These are phyloP conservation scores for Mycena amicta DNA, from an alignment of 768 basidiomycete species.

Conservation along the genomic window DNA sequence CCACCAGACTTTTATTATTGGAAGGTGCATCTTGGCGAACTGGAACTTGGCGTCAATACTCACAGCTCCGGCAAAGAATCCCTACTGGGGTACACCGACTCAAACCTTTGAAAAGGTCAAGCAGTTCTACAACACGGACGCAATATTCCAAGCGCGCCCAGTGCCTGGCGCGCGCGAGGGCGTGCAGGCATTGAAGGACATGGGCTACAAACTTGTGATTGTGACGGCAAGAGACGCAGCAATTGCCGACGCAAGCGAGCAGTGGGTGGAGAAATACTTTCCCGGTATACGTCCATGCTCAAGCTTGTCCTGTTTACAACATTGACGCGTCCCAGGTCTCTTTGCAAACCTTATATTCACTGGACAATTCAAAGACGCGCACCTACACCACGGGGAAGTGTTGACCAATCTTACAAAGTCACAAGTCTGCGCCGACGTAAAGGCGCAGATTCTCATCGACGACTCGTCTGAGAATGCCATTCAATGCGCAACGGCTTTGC, in stretches of 20 bases:
- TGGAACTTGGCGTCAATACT: no score
- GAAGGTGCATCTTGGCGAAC: no score
- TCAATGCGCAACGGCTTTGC: slow-evolving; percentile 49
- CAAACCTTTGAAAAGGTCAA: slow-evolving; percentile 63
- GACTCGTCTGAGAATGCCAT: slow-evolving; percentile 81
- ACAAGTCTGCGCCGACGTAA: slow-evolving; percentile 67
- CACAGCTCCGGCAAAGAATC: slow-evolving; percentile 37
- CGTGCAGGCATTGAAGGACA: slow-evolving; percentile 51
- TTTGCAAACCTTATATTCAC: slow-evolving; percentile 72
- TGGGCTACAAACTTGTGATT: slow-evolving; percentile 72
- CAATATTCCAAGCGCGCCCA: slow-evolving; percentile 49
- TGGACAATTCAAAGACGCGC: slow-evolving; percentile 64
- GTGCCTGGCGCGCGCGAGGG: slow-evolving; percentile 67
- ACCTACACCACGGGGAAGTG: slow-evolving; percentile 43
- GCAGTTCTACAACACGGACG: slow-evolving; percentile 57
- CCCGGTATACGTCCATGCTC: slow-evolving; percentile 47
- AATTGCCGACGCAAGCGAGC: slow-evolving; percentile 58
- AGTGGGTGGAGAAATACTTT: slow-evolving; percentile 68
- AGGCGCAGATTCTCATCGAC: slow-evolving; percentile 71
- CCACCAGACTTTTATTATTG: slow-evolving; percentile 70
- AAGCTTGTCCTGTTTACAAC: not conserved
- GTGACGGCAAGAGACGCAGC: slow-evolving; percentile 72
- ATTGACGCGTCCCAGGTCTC: slow-evolving; percentile 32
- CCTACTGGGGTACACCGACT: slow-evolving; percentile 61
- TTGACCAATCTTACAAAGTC: slow-evolving; percentile 68